Base-by-base conservation (phyloP, 306 rosid species). In the Senna tora region DNA sequence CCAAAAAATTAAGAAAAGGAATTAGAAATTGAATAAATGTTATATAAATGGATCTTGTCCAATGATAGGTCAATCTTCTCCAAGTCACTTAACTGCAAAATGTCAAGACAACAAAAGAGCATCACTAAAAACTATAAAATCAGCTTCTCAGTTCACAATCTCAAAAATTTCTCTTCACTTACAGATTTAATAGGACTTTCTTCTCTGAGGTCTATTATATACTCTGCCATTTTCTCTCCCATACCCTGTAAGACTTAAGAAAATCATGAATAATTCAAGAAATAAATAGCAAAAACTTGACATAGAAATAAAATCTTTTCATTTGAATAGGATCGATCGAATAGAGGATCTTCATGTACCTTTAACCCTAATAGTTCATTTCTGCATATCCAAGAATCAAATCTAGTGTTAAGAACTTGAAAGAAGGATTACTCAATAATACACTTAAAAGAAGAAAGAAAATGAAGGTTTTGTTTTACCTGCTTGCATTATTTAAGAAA, bases 31-130 rank as follows among this genome's bases (percentile, higher is more conserved):
- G 21, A 38, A 56, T 13, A 60, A n/a, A 28, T 8, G n/a, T 20
- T n/a, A n/a, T n/a, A n/a, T n/a, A n/a, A n/a, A n/a, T n/a, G n/a
- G n/a, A n/a, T n/a, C n/a, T n/a, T n/a, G n/a, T n/a, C n/a, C n/a
- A n/a, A n/a, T n/a, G 98, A 91, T 82, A 93, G 94, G 34, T 97
- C 98, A 58, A 91, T 84, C 77, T 91, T 93, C 91, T 89, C 92
- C 94, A 93, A 74, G 75, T 93, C 97, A 59, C 56, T 71, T 65
- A 93, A 85, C 98, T 93, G 84, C 68, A 86, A 78, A 69, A 65
- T 59, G 20, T 6, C 80, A 77, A 67, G 51, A 59, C 47, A 13
- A 55, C 3, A 33, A 75, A n/a, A n/a, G 67, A 66, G 61, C 21
- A 71, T 77, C 57, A 69, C 42, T 11, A 59, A 30, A 30, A 17